Percentiles rank a stretch among this genome's conserved stretches.
These are phyloP conservation scores for Talaromyces wortmannii DNA, from an alignment of 495 filamentous ascomycete species.

Conservation along the genomic window DNA sequence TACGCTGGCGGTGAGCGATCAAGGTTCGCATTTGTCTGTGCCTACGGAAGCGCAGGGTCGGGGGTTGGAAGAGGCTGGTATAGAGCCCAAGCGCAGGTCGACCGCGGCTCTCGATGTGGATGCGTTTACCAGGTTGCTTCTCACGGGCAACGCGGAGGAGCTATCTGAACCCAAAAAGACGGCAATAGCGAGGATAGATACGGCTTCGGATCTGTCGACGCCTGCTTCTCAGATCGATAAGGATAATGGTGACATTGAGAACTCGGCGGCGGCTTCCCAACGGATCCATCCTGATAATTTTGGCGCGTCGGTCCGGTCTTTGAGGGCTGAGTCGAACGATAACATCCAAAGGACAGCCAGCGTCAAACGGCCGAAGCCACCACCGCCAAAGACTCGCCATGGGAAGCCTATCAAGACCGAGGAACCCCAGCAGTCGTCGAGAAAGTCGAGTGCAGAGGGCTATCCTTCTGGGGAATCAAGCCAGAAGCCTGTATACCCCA, in stretches of 20 bases:
- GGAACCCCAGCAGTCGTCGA: conserved; percentile 1
- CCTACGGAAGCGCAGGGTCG: background rate
- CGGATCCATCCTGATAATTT: background rate
- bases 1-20: too few species aligned
- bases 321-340: background rate
- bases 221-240: background rate
- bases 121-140: conserved; percentile 51
- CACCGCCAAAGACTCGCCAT: conserved; percentile 57
- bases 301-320: background rate
- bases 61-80: background rate
- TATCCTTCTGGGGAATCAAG: background rate
- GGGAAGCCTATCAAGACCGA: conserved; percentile 50
- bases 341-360: background rate
- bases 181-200: background rate
- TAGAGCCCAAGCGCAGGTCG: background rate
- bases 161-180: background rate
- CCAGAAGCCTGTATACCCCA: background rate
- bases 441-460: background rate
- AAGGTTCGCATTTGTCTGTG: too few species aligned
- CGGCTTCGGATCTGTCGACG: background rate
- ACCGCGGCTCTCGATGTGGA: conserved; percentile 48
- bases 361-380: conserved; percentile 19
- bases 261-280: background rate
- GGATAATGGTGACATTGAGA: background rate
- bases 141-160: conserved; percentile 48